Base-by-base conservation (phyloP, 331 rosid species). In the Dryas integrifolia region DNA sequence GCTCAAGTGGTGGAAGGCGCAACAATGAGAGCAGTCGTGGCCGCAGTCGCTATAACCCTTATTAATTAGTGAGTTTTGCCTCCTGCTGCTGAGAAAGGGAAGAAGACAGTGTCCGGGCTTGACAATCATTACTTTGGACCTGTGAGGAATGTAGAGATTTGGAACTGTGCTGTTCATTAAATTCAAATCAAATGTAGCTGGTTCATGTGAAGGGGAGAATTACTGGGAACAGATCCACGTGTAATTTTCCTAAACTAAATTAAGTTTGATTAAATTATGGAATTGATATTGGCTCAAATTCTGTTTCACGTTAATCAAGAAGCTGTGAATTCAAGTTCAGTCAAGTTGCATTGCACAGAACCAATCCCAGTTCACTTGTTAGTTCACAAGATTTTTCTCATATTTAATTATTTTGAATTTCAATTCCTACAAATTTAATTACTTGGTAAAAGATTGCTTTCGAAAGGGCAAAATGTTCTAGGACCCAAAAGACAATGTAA, bases 41-140 rank as follows among this genome's bases (percentile, higher is more conserved):
- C 30, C 85, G 61, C 43, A 69, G 67, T 73, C 86, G 92, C 11
- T 86, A 80, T 78, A 60, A 84, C 76, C 96, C 96, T 70, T 89
- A 89, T 85, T 89, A 71, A 76, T 24, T 49, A 30, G 12, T 9
- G 45, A 39, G 65, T 7, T 48, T 5, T 13, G 65, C 0, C 55
- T 70, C 44, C 7, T 10, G 62, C 9, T 56, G 7, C 44, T 47
- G 48, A 2, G 12, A 71, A 26, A 9, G 39, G 50, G 58, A 46
- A 46, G 47, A n/a, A 15, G 15, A 46, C 15, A 57, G 24, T 9
- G 9, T 14, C 53, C 3, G 18, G 43, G 59, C 24, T 41, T 52
- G 35, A 4, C 26, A 14, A 46, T 18, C 44, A 3, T 26, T 40
- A 39, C 13, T 69, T 7, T 13, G 1, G 51, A 14, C 65, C 56